These are phyloP conservation scores for Nelumbo lutea DNA, from an alignment of 164 flowering plant genomes.

Conservation along the genomic window DNA sequence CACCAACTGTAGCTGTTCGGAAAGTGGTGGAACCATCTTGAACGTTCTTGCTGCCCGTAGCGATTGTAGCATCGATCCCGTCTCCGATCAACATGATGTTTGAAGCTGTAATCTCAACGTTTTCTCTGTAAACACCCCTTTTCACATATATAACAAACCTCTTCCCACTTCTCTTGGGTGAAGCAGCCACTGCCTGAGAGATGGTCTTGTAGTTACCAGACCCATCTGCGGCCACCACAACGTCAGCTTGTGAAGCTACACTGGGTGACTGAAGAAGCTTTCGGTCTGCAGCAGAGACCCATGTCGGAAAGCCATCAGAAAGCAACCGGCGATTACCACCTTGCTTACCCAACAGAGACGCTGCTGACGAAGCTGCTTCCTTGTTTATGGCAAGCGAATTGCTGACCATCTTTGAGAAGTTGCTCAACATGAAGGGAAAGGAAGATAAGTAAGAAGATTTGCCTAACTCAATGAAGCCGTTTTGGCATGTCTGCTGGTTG, in stretches of 20 bases:
- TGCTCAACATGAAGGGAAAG: not conserved
- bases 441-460: not conserved
- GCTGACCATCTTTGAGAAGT: not conserved
- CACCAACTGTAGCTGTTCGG: constrained; percentile 66
- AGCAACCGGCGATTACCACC: constrained; percentile 29
- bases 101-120: constrained; percentile 36
- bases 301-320: constrained; percentile 29
- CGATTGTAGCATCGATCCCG: constrained; percentile 52
- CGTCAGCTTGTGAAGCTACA: constrained; percentile 24
- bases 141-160: not conserved
- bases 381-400: constrained; percentile 11
- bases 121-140: constrained; percentile 21
- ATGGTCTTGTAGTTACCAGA: constrained; percentile 53
- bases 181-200: constrained; percentile 45
- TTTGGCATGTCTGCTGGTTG: not conserved
- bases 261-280: constrained; percentile 34
- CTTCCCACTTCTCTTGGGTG: constrained; percentile 9
- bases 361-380: constrained; percentile 3
- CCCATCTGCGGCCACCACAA: constrained; percentile 71
- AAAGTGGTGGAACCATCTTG: constrained; percentile 60
- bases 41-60: constrained; percentile 40
- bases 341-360: not conserved
- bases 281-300: constrained; percentile 45
- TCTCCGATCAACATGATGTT: constrained; percentile 66
- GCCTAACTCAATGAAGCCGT: not conserved